Base-by-base conservation (phyloP, 345 rosid species). In the Bruguiera parviflora region DNA sequence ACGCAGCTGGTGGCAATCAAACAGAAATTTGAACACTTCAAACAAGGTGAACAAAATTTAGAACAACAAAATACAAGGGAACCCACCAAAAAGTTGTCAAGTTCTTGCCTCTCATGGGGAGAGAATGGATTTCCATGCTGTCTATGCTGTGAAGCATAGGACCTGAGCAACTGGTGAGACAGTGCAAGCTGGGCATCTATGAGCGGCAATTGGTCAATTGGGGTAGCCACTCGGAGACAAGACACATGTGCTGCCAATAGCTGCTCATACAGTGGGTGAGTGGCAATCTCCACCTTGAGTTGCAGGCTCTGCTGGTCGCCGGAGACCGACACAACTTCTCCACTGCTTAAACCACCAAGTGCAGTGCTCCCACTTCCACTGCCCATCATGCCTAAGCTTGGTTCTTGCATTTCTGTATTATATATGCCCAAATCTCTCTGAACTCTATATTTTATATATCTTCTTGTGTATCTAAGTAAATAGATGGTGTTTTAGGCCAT, bases 141-240 rank as follows among this genome's bases (percentile, higher is more conserved):
- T 64, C 58, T 75, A 67, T 71, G 72, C 18, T 65, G 66, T 18
- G 92, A 83, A 63, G 87, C 97, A 21, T 91, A 94, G 70, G 97
- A 87, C 77, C 96, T 89, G 56, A 87, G 92, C 73, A 89, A 79
- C 73, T 88, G 84, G 58, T 87, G 93, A 68, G 97, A 87, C 64
- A 87, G 92, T 24, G 95, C 82, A 49, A 94, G 85, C 87, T 94
- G 98, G 22, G 95, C 86, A 72, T 94, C 98, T 70, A 94, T 94
- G 55, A 85, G 82, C 32, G 98, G 97, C 70, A 94, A 80, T 76
- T 94, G 98, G 79, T 91, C 98, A 61, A 94, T 91, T 13, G 98
- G 98, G 52, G 98, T 94, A 4, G 97, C 98, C 6, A 91, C 96
- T 33, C 98, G 85, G 10, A 94, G 84, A 78, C 98, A 91, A 10